Evolutionary conservation across 371 early-diverging fungal genomes (phyloP).

Genomic region (Paraphysoderma sedebokerense): DNA sequence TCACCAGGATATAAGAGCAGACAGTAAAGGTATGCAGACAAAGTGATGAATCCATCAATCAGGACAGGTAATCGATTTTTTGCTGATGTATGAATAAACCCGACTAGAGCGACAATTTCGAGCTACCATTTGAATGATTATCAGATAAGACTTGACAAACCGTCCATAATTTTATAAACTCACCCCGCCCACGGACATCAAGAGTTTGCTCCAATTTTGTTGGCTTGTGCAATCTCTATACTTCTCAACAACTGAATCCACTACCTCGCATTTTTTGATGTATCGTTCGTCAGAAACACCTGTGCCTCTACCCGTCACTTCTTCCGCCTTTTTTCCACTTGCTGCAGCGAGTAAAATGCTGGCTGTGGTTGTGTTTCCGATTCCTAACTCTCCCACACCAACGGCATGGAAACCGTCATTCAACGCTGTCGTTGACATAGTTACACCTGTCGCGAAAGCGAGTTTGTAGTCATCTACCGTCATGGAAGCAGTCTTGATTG

Average conservation of each 20-base stretch:
- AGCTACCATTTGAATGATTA: neutral
- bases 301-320: conserved; percentile 9
- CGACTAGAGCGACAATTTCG: conserved; percentile 10
- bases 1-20: conserved; percentile 4
- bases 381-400: conserved; percentile 12
- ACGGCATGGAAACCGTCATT: conserved; percentile 1
- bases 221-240: too few species aligned
- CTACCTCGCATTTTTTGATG: conserved; percentile 2
- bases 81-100: conserved; percentile 4
- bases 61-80: neutral
- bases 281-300: conserved; percentile 7
- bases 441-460: conserved; percentile 4
- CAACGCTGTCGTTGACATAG: neutral
- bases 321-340: neutral
- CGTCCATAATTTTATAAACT: neutral
- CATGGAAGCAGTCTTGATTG: conserved; percentile 5
- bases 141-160: neutral
- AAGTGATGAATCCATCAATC: conserved; percentile 11
- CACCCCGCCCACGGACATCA: conserved; percentile 6
- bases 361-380: conserved; percentile 11
- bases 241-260: conserved; percentile 1
- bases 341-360: conserved; percentile 6
- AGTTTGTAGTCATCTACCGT: neutral
- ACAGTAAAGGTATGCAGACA: conserved; percentile 6
- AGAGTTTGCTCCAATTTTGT: conserved; percentile 4